phyloP scores from a whole-genome alignment of 2,329 filamentous ascomycete genomes.

The Lachnellula hyalina region DNA sequence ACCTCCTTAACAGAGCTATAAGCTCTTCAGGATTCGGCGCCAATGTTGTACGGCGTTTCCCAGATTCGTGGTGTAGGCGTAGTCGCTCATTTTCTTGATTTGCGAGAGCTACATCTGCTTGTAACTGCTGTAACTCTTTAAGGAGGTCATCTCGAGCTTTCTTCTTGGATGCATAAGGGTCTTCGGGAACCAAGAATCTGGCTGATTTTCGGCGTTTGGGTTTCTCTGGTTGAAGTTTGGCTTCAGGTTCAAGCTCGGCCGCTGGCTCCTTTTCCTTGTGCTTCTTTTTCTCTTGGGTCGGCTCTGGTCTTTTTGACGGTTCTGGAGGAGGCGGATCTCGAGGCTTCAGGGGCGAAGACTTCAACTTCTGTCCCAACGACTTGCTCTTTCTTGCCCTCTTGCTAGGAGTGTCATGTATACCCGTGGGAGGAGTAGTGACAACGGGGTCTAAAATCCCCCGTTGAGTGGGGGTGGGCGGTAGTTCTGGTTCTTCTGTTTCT shows the following conservation, averaged over 20 bases:
- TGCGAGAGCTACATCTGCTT: slow-evolving; percentile 52
- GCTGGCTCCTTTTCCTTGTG: too few species aligned
- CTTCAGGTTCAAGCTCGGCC: slow-evolving; percentile 5
- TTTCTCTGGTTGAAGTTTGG: slow-evolving; percentile 1
- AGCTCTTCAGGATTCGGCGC: slow-evolving; percentile 36
- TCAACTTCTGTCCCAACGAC: slow-evolving; percentile 22
- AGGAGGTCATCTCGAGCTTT: slow-evolving; percentile 47
- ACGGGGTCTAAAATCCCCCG: slow-evolving; percentile 46
- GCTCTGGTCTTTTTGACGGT: slow-evolving; percentile 28
- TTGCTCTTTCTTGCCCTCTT: slow-evolving; percentile 41
- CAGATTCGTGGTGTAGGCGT: slow-evolving; percentile 36
- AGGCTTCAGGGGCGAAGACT: slow-evolving; percentile 31
- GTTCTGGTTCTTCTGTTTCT: slow-evolving; percentile 51
- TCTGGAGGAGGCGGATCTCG: slow-evolving; percentile 8
- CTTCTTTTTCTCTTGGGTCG: slow-evolving; percentile 1
- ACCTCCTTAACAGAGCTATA: slow-evolving; percentile 22
- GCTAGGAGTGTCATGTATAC: slow-evolving; percentile 56
- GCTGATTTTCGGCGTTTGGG: slow-evolving; percentile 24
- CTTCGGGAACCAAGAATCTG: slow-evolving; percentile 23
- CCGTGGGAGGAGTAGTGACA: slow-evolving; percentile 49
- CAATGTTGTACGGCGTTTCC: slow-evolving; percentile 35
- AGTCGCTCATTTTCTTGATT: slow-evolving; percentile 54
- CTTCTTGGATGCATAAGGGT: slow-evolving; percentile 42
- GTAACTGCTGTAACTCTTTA: slow-evolving; percentile 50
- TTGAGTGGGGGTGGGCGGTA: slow-evolving; percentile 53